phyloP scores from a whole-genome alignment of 345 rosid species.

The Ceriops zippeliana region DNA sequence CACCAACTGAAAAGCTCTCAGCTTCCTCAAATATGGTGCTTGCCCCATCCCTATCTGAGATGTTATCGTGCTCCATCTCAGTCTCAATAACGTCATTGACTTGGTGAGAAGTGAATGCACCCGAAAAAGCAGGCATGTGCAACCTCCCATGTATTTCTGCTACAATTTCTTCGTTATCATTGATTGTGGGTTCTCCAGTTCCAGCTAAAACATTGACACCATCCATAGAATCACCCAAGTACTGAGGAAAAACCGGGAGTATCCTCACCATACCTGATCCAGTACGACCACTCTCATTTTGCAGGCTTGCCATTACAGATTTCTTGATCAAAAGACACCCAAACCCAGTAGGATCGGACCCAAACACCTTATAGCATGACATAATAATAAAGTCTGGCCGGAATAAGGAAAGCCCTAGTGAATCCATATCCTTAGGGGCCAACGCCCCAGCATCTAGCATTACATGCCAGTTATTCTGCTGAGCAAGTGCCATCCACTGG shows the following conservation, averaged over 20 bases:
- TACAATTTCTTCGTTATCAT: constrained; percentile 36
- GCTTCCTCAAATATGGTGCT: constrained; percentile 78
- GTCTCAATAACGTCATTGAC: constrained; percentile 78
- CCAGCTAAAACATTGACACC: constrained; percentile 55
- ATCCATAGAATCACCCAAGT: constrained; percentile 71
- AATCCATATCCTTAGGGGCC: constrained; percentile 92
- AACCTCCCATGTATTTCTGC: constrained; percentile 39
- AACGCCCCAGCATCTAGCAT: constrained; percentile 77
- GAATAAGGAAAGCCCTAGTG: constrained; percentile 75
- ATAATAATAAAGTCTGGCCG: constrained; percentile 86
- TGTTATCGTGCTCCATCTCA: constrained; percentile 63
- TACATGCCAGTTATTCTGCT: constrained; percentile 82
- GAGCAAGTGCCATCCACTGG: constrained; percentile 89
- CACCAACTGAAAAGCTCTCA: constrained; percentile 74
- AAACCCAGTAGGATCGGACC: constrained; percentile 76
- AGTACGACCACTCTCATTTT: constrained; percentile 55
- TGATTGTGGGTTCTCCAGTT: constrained; percentile 36
- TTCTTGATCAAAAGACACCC: constrained; percentile 86
- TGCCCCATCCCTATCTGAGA: constrained; percentile 72
- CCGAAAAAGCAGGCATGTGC: constrained; percentile 74
- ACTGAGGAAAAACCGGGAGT: constrained; percentile 60
- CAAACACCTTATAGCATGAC: constrained; percentile 72
- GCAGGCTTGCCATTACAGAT: constrained; percentile 71
- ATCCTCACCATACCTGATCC: constrained; percentile 80
- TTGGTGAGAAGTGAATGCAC: constrained; percentile 65